Base-by-base conservation (phyloP, 2,329 filamentous ascomycete genomes). In the Paraphaeosphaeria minitans region DNA sequence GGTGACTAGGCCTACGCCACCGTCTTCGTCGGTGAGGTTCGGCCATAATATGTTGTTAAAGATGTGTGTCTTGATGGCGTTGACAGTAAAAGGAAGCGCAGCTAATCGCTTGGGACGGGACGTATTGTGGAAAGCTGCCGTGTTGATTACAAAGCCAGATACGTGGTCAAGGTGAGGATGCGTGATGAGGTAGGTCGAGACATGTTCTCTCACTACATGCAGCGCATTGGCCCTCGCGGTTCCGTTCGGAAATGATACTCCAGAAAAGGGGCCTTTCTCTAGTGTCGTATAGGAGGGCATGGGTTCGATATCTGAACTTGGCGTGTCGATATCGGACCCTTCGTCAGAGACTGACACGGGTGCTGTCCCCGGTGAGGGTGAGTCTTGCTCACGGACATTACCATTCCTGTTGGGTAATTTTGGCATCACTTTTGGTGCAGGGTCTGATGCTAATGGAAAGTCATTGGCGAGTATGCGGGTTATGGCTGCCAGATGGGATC, bases 11-110 rank as follows among this genome's bases (percentile, higher is more conserved):
- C 95, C 95, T 4, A 93, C 93, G 24, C 95, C 95, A 35, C 93
- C 93, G 74, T 97, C 95, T 78, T 99, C 95, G 71, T 99, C 94
- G 0, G 92, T 96, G 41, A 99, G 80, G 67, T 99, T 99, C 0
- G 95, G 95, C 95, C 95, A 99, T 55, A 98, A 96, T 58, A 97
- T 82, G 71, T 97, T 96, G 78, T 99, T 99, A 81, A 99, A 99
- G 59, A 99, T 92, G 77, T 99, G 93, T 0, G 83, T 87, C 75
- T 97, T 98, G 77, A 99, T 89, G 0, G 94, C 93, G 47, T 92
- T 85, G 53, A 99, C 93, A n/a, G 94, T 96, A 29, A 87, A 89
- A 0, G 93, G 92, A 4, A 98, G 80, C 0, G 91, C 94, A 1
- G 94, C 93, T 14, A 99, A 82, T 24, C 90, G 87, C 77, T 98